These are phyloP conservation scores for Penicillium bialowiezense DNA, from an alignment of 495 filamentous ascomycete species.

Conservation along the genomic window DNA sequence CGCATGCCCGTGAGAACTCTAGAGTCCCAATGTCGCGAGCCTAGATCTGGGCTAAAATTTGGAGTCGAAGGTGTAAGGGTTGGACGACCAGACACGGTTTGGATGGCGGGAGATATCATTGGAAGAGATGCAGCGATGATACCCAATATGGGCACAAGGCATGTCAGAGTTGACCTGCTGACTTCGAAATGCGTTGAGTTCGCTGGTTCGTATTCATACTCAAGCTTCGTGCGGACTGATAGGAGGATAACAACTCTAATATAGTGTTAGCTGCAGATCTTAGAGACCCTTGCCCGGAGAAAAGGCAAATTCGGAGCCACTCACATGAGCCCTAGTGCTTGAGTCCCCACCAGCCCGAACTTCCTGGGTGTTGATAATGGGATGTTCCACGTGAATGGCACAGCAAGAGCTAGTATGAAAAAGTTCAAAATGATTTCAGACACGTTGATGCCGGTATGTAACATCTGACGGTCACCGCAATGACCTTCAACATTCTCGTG, in stretches of 20 bases:
- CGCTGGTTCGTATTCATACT: constrained; percentile 4
- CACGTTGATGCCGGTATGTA: constrained; percentile 11
- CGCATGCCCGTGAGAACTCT: constrained; percentile 5
- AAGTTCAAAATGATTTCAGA: constrained; percentile 12
- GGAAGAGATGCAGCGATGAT: constrained; percentile 23
- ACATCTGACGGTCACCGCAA: constrained; percentile 14
- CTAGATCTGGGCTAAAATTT: not conserved
- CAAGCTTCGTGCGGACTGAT: constrained; percentile 12
- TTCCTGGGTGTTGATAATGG: constrained; percentile 7
- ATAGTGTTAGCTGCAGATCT: not conserved
- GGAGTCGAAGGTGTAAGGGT: constrained; percentile 5
- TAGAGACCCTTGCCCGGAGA: not conserved
- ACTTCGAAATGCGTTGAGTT: constrained; percentile 15
- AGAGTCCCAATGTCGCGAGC: constrained; percentile 13
- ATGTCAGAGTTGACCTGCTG: constrained; percentile 16
- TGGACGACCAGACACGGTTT: constrained; percentile 2
- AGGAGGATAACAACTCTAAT: constrained; percentile 14
- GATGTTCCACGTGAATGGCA: constrained; percentile 6
- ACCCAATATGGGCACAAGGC: constrained; percentile 10
- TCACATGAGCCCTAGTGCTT: constrained; percentile 14
- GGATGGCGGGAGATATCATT: constrained; percentile 5
- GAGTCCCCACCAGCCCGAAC: constrained; percentile 4
- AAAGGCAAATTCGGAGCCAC: not conserved
- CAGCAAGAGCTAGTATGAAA: constrained; percentile 12
- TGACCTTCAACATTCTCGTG: constrained; percentile 6